Base-by-base conservation (phyloP, 2,329 filamentous ascomycete genomes). In the Niveomyces coronatus region DNA sequence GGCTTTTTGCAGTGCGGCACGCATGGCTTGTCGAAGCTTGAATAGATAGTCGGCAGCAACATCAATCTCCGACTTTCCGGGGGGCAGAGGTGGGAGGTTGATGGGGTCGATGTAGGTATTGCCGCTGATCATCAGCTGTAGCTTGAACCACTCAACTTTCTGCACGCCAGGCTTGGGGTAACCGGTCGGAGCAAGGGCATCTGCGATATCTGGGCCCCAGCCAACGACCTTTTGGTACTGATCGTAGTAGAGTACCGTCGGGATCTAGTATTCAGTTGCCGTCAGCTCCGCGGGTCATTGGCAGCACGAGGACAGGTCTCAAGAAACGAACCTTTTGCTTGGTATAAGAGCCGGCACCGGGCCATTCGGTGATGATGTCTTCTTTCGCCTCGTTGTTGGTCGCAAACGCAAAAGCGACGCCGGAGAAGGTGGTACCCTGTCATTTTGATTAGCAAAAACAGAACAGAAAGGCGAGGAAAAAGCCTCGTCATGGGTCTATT, bases 141-240 rank as follows among this genome's bases (percentile, higher is more conserved):
- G 75, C 71, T 96, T 96, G 75, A 98, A 96, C 91, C 91, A 98
- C 67, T 96, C 91, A 17, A 96, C 89, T 68, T 96, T 96, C 63
- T 96, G 91, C 50, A 98, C 89, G 47, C 89, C 89, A 23, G 85
- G 85, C 69, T 96, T 96, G 50, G 91, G 91, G 61, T 96, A 96
- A 46, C 91, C 91, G 28, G 91, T 96, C 20, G 91, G 91, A 37
- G 91, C 89, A 47, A 96, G 75, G 47, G 91, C 91, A 64, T 96
- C 89, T 44, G 91, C 86, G 53, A 96, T 96, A 69, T 98, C 91
- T 41, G 89, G 88, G 45, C 91, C 91, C 91, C 91, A 98, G 52
- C 91, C 91, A n/a, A 96, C 91, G 34, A 98, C 91, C 63, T 96
- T 95, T 57, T 98, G 91, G 62, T 95, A 94, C 64, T 96, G 89